Conservation (phyloP, 2,329 filamentous ascomycete genomes). For the Calonectria pseudoreteaudii region DNA sequence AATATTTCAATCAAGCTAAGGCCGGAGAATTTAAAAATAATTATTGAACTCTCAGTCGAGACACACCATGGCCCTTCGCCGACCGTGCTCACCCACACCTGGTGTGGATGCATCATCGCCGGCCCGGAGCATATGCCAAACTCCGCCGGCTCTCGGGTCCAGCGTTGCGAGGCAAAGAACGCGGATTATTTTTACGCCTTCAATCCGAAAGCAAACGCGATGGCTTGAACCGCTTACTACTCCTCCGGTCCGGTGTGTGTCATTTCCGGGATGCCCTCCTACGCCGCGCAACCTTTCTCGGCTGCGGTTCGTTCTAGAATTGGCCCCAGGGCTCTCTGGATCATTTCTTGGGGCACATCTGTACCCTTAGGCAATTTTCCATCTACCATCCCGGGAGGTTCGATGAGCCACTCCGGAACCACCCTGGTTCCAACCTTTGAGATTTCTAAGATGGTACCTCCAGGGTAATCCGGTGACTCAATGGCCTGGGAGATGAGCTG, state of each 20-base stretch:
- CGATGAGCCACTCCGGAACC: conserved; percentile 9
- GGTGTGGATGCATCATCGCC: not conserved
- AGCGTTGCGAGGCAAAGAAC: not conserved
- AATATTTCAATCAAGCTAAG: not conserved
- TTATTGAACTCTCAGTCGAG: not conserved
- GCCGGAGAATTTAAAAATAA: not conserved
- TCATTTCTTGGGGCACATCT: conserved; percentile 2
- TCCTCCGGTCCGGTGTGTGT: not conserved
- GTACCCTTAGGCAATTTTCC: conserved; percentile 3
- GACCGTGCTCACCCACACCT: not conserved
- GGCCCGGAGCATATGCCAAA: not conserved
- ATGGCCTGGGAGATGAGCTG: not conserved
- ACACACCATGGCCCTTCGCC: not conserved
- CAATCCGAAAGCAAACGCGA: not conserved
- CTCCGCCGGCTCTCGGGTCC: not conserved
- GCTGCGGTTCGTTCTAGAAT: conserved; percentile 5
- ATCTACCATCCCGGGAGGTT: conserved; percentile 8
- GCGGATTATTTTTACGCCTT: not conserved
- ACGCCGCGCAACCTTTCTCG: not conserved
- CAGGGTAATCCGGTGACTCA: not conserved
- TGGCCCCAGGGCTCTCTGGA: not conserved
- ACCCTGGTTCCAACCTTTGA: conserved; percentile 6
- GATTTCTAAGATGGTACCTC: conserved; percentile 6
- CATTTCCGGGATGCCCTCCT: too few species aligned
- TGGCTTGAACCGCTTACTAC: not conserved